Evolutionary conservation across 2,329 filamentous ascomycete genomes (phyloP).

Genomic region (Microsporum audouinii): DNA sequence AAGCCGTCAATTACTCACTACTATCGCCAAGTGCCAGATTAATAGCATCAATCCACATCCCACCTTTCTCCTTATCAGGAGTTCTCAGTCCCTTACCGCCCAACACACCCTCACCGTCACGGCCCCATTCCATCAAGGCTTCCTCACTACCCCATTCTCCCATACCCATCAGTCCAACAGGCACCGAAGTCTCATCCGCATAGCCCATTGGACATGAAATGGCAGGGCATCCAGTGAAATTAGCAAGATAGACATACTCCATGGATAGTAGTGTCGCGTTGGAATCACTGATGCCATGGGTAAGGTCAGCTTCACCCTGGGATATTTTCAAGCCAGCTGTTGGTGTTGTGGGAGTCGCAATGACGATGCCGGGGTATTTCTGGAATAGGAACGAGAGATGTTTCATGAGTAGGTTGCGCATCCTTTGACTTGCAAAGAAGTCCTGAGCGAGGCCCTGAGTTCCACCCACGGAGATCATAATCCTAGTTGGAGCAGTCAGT

Average conservation of each 20-base stretch:
- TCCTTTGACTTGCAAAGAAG: slow-evolving; percentile 58
- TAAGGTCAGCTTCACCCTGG: slow-evolving; percentile 46
- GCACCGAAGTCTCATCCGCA: slow-evolving; percentile 36
- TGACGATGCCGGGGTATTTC: slow-evolving; percentile 60
- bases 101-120: slow-evolving; percentile 41
- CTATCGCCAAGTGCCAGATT: not conserved
- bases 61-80: slow-evolving; percentile 19
- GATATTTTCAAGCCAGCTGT: slow-evolving; percentile 61
- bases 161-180: slow-evolving; percentile 45
- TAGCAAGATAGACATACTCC: slow-evolving; percentile 77
- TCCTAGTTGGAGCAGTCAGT: slow-evolving; percentile 55
- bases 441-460: slow-evolving; percentile 56
- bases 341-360: slow-evolving; percentile 68
- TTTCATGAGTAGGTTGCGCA: slow-evolving; percentile 66
- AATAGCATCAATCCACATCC: slow-evolving; percentile 31
- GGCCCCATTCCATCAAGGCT: slow-evolving; percentile 41
- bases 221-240: slow-evolving; percentile 67
- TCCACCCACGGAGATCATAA: slow-evolving; percentile 54
- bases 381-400: slow-evolving; percentile 63
- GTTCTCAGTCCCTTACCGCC: slow-evolving; percentile 24
- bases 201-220: slow-evolving; percentile 68
- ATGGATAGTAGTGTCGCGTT: slow-evolving; percentile 66
- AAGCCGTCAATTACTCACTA: not conserved
- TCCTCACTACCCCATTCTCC: slow-evolving; percentile 46
- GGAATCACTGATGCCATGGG: slow-evolving; percentile 57